These are phyloP conservation scores for Ustilago lituana DNA, from an alignment of 1,284 basidiomycete genomes.

Conservation along the genomic window DNA sequence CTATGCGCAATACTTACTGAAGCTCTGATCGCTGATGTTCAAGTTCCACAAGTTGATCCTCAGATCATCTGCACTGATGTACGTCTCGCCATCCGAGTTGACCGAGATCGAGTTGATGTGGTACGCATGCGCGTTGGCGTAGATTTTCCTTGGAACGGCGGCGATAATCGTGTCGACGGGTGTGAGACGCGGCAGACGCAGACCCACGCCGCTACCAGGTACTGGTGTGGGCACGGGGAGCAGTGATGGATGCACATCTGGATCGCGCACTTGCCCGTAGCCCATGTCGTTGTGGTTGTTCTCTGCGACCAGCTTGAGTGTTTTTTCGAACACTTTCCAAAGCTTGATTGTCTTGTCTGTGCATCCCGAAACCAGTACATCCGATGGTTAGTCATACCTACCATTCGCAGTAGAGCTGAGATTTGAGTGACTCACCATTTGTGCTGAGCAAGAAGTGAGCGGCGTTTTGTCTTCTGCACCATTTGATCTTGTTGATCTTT, in stretches of 20 bases:
- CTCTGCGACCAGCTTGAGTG: constrained; percentile 92
- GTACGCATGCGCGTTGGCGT: constrained; percentile 98
- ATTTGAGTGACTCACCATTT: constrained; percentile 74
- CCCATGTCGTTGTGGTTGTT: constrained; percentile 81
- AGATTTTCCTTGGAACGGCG: constrained; percentile 97
- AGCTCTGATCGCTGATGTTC: constrained; percentile 97
- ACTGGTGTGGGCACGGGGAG: constrained; percentile 48
- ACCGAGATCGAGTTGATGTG: constrained; percentile 99
- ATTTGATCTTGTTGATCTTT: constrained; percentile 99
- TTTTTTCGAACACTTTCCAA: constrained; percentile 99
- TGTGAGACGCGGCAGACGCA: constrained; percentile 73
- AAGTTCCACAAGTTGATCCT: constrained; percentile 98
- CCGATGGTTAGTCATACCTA: constrained; percentile 69
- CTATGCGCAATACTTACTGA: no score
- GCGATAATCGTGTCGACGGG: constrained; percentile 98
- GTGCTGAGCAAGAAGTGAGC: constrained; percentile 97
- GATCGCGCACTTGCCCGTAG: constrained; percentile 45
- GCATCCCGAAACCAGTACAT: no score
- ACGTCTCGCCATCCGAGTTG: constrained; percentile 99
- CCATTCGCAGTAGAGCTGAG: no score
- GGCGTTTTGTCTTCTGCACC: constrained; percentile 97
- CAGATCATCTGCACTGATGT: constrained; percentile 97
- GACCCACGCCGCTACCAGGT: constrained; percentile 50
- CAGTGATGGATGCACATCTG: constrained; percentile 52
- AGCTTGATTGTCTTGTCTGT: constrained; percentile 98